phyloP scores from a whole-genome alignment of 148 eudicot genomes.

The Vaccinium macrocarpon region DNA sequence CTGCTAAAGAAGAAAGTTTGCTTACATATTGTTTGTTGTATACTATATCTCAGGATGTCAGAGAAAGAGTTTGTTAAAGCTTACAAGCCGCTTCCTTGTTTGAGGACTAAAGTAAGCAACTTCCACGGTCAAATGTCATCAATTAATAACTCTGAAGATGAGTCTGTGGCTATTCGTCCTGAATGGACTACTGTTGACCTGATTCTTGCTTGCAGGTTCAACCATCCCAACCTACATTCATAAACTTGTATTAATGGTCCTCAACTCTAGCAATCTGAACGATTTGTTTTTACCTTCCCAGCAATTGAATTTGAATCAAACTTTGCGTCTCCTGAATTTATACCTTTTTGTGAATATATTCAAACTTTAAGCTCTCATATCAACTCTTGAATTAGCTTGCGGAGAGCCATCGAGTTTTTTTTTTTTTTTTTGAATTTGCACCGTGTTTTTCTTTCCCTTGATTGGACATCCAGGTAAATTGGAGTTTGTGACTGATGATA shows the following conservation, averaged over 20 bases:
- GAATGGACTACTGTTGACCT: slow-evolving; percentile 98
- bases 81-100: slow-evolving; percentile 81
- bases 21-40: slow-evolving; percentile 5
- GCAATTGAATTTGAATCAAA: neutral
- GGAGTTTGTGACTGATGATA: neutral
- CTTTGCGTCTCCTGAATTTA: neutral
- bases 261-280: neutral
- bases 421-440: neutral
- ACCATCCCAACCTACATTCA: slow-evolving; percentile 15
- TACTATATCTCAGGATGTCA: slow-evolving; percentile 64
- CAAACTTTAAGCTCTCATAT: neutral
- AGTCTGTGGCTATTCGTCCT: slow-evolving; percentile 75
- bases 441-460: neutral
- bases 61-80: slow-evolving; percentile 84
- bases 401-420: neutral
- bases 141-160: slow-evolving; percentile 68
- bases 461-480: neutral
- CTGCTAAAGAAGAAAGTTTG: neutral
- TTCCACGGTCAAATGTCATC: slow-evolving; percentile 70
- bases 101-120: slow-evolving; percentile 84
- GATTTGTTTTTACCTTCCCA: neutral
- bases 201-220: slow-evolving; percentile 88
- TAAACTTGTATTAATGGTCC: neutral
- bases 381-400: neutral
- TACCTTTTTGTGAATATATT: slow-evolving; percentile 9